Conservation (phyloP, 2,329 filamentous ascomycete species). For the Apiospora arundinis region DNA sequence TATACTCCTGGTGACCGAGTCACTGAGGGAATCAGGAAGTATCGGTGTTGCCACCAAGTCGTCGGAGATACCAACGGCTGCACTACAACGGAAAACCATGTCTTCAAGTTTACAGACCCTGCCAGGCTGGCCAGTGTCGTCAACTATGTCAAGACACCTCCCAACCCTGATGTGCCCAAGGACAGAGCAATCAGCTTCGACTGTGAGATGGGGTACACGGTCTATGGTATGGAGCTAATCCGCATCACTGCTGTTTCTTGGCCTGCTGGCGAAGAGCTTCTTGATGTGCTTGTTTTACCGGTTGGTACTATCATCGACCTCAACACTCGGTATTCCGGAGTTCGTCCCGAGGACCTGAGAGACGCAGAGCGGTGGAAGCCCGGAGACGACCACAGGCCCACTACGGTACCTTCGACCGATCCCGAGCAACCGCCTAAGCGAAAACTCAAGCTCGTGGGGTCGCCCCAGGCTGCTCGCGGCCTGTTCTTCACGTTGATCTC, state of each 20-base stretch:
- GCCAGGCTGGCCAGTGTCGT: slow-evolving; percentile 79
- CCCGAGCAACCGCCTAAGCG: slow-evolving; percentile 40
- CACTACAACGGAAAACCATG: slow-evolving; percentile 73
- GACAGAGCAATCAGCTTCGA: slow-evolving; percentile 82
- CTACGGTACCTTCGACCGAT: slow-evolving; percentile 30
- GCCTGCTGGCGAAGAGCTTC: slow-evolving; percentile 75
- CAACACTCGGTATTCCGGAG: slow-evolving; percentile 91
- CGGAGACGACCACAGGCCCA: slow-evolving; percentile 37
- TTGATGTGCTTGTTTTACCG: slow-evolving; percentile 87
- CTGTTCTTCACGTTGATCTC: slow-evolving; percentile 79
- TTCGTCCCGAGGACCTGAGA: slow-evolving; percentile 78
- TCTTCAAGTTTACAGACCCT: slow-evolving; percentile 82
- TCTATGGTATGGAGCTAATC: slow-evolving; percentile 84
- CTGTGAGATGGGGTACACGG: slow-evolving; percentile 98
- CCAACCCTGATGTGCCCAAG: slow-evolving; percentile 58
- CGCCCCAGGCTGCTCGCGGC: slow-evolving; percentile 75
- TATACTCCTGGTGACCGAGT: slow-evolving; percentile 63
- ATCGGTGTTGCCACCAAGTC: slow-evolving; percentile 79
- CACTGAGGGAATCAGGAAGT: slow-evolving; percentile 63
- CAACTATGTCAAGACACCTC: slow-evolving; percentile 81
- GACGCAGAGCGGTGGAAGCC: slow-evolving; percentile 65
- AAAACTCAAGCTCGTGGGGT: slow-evolving; percentile 74
- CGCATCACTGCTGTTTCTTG: slow-evolving; percentile 88
- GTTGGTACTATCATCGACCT: slow-evolving; percentile 85
- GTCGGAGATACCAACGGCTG: slow-evolving; percentile 80